Conservation (phyloP, 176 grass and related monocot genomes). For the Otatea glauca region DNA sequence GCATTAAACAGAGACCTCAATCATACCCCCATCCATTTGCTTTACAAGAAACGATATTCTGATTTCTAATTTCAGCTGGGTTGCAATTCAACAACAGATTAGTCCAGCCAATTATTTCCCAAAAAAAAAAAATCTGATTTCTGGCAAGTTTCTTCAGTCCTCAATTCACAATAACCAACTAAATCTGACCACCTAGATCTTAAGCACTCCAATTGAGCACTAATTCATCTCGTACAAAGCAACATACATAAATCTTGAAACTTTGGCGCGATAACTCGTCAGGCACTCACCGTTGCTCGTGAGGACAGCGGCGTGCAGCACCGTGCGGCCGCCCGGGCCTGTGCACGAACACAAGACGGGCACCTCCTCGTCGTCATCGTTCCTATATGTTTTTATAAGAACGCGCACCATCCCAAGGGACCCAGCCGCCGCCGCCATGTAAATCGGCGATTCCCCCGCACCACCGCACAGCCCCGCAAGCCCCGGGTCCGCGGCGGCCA, state of each 20-base stretch:
- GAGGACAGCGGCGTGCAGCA: constrained; percentile 66
- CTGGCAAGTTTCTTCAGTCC: not conserved
- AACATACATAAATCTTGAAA: not conserved
- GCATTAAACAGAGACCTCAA: constrained; percentile 20
- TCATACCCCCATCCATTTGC: constrained; percentile 1
- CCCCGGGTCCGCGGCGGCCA: constrained; percentile 41
- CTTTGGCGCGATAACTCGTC: not conserved
- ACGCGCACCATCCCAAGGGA: constrained; percentile 47
- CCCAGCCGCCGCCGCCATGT: constrained; percentile 61
- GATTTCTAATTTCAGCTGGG: not conserved
- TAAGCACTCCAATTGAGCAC: not conserved
- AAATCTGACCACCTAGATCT: constrained; percentile 4
- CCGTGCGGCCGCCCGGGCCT: constrained; percentile 51
- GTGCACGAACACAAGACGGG: constrained; percentile 23
- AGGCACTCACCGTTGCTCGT: constrained; percentile 46
- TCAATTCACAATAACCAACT: constrained; percentile 21
- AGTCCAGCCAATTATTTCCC: not conserved
- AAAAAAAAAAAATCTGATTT: not conserved
- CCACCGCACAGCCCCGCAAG: constrained; percentile 37
- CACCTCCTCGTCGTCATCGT: constrained; percentile 2
- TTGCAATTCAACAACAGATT: not conserved
- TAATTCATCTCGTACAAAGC: not conserved
- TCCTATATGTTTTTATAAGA: constrained; percentile 36
- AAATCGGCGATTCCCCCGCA: constrained; percentile 47
- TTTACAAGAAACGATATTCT: not conserved